phyloP scores from a whole-genome alignment of 2,329 filamentous ascomycete genomes.

The Cladosporium sp. region DNA sequence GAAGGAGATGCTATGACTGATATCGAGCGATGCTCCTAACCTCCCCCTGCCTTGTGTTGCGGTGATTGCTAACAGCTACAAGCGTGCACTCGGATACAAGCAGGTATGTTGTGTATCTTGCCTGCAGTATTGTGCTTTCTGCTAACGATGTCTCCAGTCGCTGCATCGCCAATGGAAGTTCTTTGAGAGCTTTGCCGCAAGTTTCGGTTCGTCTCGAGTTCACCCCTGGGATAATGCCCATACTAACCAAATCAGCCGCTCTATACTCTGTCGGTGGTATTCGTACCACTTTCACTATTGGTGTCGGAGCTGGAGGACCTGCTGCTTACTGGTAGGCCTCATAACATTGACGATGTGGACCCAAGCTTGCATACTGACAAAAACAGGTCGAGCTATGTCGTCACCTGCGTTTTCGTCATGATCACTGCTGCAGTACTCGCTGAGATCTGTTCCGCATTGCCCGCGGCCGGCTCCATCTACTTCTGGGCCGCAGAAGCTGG shows the following conservation, averaged over 20 bases:
- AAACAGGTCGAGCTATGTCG: constrained; percentile 58
- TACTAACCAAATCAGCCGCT: constrained; percentile 47
- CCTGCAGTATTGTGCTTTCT: background rate
- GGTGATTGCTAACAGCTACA: constrained; percentile 35
- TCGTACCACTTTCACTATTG: constrained; percentile 62
- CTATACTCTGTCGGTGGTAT: constrained; percentile 61
- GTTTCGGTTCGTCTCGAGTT: constrained; percentile 49
- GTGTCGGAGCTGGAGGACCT: constrained; percentile 61
- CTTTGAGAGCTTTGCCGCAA: constrained; percentile 61
- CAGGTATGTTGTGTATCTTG: constrained; percentile 43
- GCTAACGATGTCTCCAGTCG: constrained; percentile 42
- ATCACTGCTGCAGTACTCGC: constrained; percentile 62
- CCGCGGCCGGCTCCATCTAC: constrained; percentile 61
- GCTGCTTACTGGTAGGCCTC: constrained; percentile 57
- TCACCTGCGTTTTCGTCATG: constrained; percentile 61
- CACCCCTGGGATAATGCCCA: background rate
- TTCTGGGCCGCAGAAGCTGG: constrained; percentile 63
- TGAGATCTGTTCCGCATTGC: constrained; percentile 61
- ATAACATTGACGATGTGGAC: too few species aligned
- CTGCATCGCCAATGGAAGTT: constrained; percentile 59
- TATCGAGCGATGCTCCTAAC: constrained; percentile 33
- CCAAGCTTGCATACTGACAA: constrained; percentile 10
- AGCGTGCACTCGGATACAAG: constrained; percentile 55
- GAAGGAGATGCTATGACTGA: constrained; percentile 42
- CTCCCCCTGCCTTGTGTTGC: constrained; percentile 19